Base-by-base conservation (phyloP, 208 protist species). In the Trypanosoma mega region DNA sequence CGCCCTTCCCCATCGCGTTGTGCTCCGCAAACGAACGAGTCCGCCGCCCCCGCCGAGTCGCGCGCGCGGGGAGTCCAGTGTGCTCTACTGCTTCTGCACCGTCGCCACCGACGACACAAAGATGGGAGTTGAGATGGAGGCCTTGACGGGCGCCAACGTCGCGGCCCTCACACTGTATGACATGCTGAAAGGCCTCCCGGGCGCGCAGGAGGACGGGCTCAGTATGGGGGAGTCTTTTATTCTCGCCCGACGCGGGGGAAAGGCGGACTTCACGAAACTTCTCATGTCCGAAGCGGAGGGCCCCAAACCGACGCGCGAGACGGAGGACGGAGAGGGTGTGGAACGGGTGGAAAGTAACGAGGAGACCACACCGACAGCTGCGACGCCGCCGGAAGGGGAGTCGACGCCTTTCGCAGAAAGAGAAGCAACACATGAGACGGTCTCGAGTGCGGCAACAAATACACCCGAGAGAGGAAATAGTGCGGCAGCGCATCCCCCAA, bases 101-200 rank as follows among this genome's bases (percentile, higher is more conserved):
- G 87, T 94, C 5, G 87, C 87, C 16, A 94, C 81, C 11, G 71
- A 82, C n/a, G 82, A 93, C 46, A 59, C 48, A 45, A 93, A 85
- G 55, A 90, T 89, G 0, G 94, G 96, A 2, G 95, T 98, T n/a
- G 97, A 99, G 78, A 98, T 98, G 94, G 96, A 98, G 75, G 95
- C 96, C 14, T 63, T 98, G n/a, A 97, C 93, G 0, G 96, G 92
- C 8, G 93, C 92, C 2, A 88, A 72, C 3, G 75, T 97, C 26
- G 85, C 95, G 14, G 83, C 80, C 37, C 61, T 98, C 7, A 97
- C 90, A 3, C 60, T 94, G 6, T 94, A 94, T 70, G 88, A 94
- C 68, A 94, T 94, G 88, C 67, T 94, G 30, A 84, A 83, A 33
- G 68, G 74, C 1, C 44, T 92, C 3, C 80, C 84, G 0, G 79